Base-by-base conservation (phyloP, 352 stramenopile genomes). In the Phytophthora pistaciae region DNA sequence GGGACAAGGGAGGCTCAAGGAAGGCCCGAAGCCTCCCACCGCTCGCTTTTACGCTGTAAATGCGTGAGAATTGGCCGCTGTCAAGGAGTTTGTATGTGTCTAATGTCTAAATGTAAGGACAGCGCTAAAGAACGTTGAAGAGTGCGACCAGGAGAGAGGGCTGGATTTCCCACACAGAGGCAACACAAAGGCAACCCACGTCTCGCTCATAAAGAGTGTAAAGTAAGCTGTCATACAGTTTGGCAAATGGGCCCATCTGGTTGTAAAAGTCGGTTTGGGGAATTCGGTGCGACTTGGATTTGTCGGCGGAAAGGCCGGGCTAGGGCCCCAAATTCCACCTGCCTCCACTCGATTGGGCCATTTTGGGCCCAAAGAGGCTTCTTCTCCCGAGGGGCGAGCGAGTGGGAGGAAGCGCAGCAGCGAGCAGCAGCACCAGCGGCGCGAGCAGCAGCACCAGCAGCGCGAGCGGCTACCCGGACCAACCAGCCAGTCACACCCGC, bases 231-330 rank as follows among this genome's bases (percentile, higher is more conserved):
- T 44, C 36, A 44, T 44, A 44, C 48, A 25, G 25, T 56, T 56
- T 38, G 50, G 13, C 7, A 40, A 40, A 40, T 40, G 33, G 33
- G 33, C 10, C 33, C 50, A 36, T 20, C 50, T 56, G 50, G 50
- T 29, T 21, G 50, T 38, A 72, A 64, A 71, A 64, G 42, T 66
- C 49, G 23, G 42, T 50, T 55, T 49, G 42, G 56, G 20, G 50
- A 72, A 64, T 75, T 77, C 69, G 60, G 55, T 77, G 70, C 65
- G 65, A 62, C 58, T 54, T 64, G 16, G 65, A 74, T 77, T 77
- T 74, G 64, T 56, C 38, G 55, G 58, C 54, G 58, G 55, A 74
- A 66, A 70, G 62, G 68, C 58, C 50, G 53, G 56, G 50, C 50
- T 64, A 61, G 49, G 64, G 25, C 52, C 40, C 18, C 16, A 21